These are phyloP conservation scores for Protostelium mycophagum DNA, from an alignment of 78 protist species.

Conservation along the genomic window DNA sequence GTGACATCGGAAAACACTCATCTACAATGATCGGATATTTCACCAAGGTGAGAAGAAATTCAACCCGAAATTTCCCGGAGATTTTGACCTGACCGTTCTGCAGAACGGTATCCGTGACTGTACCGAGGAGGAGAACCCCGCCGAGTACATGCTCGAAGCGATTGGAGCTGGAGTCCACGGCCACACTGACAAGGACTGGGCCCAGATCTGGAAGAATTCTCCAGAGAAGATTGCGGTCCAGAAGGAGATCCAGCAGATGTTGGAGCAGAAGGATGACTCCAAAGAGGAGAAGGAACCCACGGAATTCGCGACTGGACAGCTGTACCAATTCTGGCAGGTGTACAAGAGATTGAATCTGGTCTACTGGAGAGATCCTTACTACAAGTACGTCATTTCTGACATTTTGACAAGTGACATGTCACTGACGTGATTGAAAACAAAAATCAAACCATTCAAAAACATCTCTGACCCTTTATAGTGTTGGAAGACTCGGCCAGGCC, in stretches of 20 bases:
- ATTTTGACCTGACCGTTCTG: neutral
- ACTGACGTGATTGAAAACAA: neutral
- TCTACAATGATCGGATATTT: constrained; percentile 4
- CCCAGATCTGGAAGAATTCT: constrained; percentile 27
- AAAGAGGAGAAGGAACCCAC: constrained; percentile 2
- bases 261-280: neutral
- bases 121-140: constrained; percentile 36
- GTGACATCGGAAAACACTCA: constrained; percentile 38
- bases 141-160: constrained; percentile 46
- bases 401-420: too few species aligned
- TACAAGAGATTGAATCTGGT: constrained; percentile 23
- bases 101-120: constrained; percentile 1
- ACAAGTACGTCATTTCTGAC: constrained; percentile 4
- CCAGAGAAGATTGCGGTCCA: constrained; percentile 5
- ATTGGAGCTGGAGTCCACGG: constrained; percentile 50
- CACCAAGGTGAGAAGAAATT: neutral
- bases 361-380: constrained; percentile 42
- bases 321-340: constrained; percentile 10
- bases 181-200: constrained; percentile 25
- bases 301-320: constrained; percentile 10
- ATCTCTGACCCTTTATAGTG: too few species aligned
- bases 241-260: neutral
- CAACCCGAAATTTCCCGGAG: neutral
- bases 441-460: too few species aligned
- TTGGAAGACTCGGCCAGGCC: neutral